These are phyloP conservation scores for Cladosporium oxysporum DNA, from an alignment of 2,329 filamentous ascomycete genomes.

Conservation along the genomic window DNA sequence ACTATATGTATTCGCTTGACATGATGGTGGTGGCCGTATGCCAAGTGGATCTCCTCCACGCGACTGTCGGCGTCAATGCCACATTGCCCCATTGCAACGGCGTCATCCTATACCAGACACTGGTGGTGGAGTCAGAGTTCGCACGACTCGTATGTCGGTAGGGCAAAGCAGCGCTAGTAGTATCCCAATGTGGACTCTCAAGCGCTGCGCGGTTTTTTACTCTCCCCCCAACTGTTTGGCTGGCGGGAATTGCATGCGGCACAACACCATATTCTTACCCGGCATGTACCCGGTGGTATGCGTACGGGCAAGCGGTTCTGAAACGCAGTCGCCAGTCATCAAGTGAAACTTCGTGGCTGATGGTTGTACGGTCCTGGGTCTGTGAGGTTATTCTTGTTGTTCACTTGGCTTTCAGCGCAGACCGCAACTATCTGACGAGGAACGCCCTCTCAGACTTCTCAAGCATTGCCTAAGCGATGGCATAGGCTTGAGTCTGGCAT, in stretches of 20 bases:
- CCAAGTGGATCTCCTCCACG: background rate
- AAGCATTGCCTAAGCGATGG: background rate
- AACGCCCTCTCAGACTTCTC: background rate
- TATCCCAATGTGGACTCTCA: background rate
- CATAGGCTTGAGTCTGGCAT: background rate
- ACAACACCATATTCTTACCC: background rate
- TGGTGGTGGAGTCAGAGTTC: background rate
- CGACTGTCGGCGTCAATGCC: background rate
- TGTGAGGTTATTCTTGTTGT: background rate
- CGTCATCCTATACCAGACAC: background rate
- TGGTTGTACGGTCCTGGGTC: background rate
- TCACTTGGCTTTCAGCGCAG: background rate
- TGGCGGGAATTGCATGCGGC: background rate
- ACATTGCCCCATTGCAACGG: background rate
- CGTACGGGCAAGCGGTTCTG: background rate
- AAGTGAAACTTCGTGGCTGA: background rate
- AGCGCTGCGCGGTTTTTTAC: background rate
- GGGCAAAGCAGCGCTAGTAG: background rate
- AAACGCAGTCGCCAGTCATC: background rate
- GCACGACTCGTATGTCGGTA: background rate
- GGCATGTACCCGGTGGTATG: background rate
- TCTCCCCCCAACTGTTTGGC: background rate
- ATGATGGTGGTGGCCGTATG: background rate
- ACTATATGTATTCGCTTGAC: slow-evolving; percentile 9
- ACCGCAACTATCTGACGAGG: background rate